Base-by-base conservation (phyloP, 164 flowering plant genomes). In the Taxillus chinensis region DNA sequence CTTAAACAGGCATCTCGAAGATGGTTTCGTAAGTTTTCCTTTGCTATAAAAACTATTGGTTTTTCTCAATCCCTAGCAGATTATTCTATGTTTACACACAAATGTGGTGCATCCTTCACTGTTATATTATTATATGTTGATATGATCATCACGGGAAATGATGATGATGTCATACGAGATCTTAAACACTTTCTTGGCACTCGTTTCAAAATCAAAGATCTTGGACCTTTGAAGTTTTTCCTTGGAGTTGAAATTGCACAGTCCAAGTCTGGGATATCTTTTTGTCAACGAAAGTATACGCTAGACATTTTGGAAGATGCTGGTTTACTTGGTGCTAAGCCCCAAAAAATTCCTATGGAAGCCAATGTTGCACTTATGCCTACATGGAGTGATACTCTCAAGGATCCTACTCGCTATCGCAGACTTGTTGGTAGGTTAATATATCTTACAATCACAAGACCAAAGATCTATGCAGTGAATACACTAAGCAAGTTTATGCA, bases 1-100 rank as follows among this genome's bases (percentile, higher is more conserved):
- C 10, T 43, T 14, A 62, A 62, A 50, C 45, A 62, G 10, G 64
- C 64, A 11, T 62, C 64, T 12, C 55, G 38, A 2, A 51, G 45
- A 3, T 62, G 57, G 64, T 62, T 62, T 15, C 8, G 16, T 4
- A 62, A 62, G 15, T 62, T 62, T 13, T 49, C 12, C 39, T 39
- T 41, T 6, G 14, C 55, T 12, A 39, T 51, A 7, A 45, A 49
- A 6, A 43, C 7, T 43, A 9, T 43, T 43, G 2, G 10, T 43
- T 43, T 43, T 43, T 6, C 7, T 6, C 12, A 27, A 39, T 49
- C 56, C 8, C 14, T 42, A 7, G 55, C 41, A 2, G 64, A 62
- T 38, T 50, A 62, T n/a, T 62, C 57, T 5, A 7, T 62, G 3
- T 62, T 62, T 17, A 62, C 48, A 8, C 7, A 51, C 11, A 0